Base-by-base conservation (phyloP, 2,329 filamentous ascomycete genomes). In the Colletotrichum echinochloae region DNA sequence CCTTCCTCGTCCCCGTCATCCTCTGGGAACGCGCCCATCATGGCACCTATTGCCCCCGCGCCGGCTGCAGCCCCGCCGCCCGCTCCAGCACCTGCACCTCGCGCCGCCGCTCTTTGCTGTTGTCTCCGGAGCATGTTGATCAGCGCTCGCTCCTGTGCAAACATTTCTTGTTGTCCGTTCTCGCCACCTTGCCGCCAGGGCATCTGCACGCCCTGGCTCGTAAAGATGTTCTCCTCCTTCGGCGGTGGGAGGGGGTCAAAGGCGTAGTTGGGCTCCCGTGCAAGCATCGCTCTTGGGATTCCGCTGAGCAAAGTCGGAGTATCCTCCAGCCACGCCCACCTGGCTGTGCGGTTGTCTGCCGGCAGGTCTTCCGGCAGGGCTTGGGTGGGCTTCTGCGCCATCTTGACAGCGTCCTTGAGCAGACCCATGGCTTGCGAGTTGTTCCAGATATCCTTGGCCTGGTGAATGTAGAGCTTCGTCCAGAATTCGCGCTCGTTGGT, bases 371-470 rank as follows among this genome's bases (percentile, higher is more conserved):
- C 75, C 1, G 84, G 79, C 2, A 85, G 78, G 1, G 79, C 75
- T 20, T 79, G 74, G 18, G 77, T 75, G 60, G 86, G 79, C 65
- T 83, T 83, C 39, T 79, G 78, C 5, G 88, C 81, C 14, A 86
- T 86, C 72, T 89, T 88, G 54, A 90, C 91, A 20, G 91, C 89
- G 75, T 93, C 90, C 37, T 91, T 86, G 1, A 98, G 87, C 9
- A 97, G 81, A 5, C 85, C 82, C 4, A 87, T 90, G 18, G 89
- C 89, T 75, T 94, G 91, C 0, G 92, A 87, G 5, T 91, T 94
- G 77, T 94, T 94, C 95, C 95, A 98, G 4, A 97, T 83, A 74
- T 95, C 92, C 77, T 94, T 95, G 5, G 92, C 87, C 54, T 92
- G 89, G 66, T 89, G 85, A 35, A 94, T 86, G 77, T 97, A 97